Percentiles rank a stretch among this genome's conserved stretches.
phyloP scores from a whole-genome alignment of 345 rosid genomes.

The Melastoma malabathricum region DNA sequence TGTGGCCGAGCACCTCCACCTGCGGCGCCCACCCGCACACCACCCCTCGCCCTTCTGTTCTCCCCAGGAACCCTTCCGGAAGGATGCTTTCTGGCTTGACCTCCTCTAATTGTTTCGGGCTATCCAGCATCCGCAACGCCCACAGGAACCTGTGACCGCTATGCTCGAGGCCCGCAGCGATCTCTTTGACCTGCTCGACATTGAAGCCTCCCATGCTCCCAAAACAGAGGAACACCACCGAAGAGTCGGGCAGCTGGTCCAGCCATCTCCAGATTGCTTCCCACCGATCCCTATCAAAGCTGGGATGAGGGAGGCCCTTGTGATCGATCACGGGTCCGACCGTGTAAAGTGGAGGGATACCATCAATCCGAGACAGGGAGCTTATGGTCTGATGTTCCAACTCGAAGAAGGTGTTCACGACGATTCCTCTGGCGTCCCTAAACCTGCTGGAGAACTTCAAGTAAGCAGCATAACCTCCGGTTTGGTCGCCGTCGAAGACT shows the following conservation, averaged over 20 bases:
- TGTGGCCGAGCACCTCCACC: constrained; percentile 22
- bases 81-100: constrained; percentile 1
- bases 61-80: constrained; percentile 22
- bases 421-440: constrained; percentile 21
- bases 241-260: constrained; percentile 26
- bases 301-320: constrained; percentile 9
- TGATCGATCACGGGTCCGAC: constrained; percentile 20
- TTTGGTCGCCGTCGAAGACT: constrained; percentile 11
- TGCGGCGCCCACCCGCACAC: constrained; percentile 34
- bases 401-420: constrained; percentile 26
- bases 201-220: constrained; percentile 29
- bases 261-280: constrained; percentile 30
- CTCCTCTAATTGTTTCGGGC: constrained; percentile 4
- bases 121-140: constrained; percentile 14
- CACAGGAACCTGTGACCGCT: constrained; percentile 27
- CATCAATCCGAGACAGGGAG: constrained; percentile 8
- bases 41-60: constrained; percentile 12
- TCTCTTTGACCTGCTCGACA: constrained; percentile 24
- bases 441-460: constrained; percentile 24
- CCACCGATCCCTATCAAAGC: constrained; percentile 9
- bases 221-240: constrained; percentile 35
- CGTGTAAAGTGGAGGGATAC: constrained; percentile 22
- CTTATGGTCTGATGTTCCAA: constrained; percentile 24
- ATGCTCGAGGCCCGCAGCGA: constrained; percentile 27
- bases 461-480: constrained; percentile 22